Conservation (phyloP, 1,284 basidiomycete genomes). For the Cryptococcus hybrid region DNA sequence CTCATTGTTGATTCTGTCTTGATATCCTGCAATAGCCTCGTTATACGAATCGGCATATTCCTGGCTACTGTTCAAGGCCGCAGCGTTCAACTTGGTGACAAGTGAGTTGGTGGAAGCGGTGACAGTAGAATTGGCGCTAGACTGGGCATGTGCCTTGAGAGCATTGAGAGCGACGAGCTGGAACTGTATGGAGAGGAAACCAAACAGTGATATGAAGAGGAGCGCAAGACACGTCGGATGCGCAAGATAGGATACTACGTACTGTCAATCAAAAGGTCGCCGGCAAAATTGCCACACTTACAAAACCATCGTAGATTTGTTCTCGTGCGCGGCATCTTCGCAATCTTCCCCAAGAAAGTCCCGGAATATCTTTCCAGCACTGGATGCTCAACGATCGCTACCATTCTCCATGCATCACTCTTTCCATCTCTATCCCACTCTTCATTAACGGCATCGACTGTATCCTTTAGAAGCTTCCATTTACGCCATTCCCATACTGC, state of each 20-base stretch:
- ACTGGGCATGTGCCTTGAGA: conserved; percentile 63
- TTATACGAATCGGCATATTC: conserved; percentile 77
- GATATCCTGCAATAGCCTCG: conserved; percentile 62
- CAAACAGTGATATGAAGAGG: conserved; percentile 85
- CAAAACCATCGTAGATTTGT: conserved; percentile 48
- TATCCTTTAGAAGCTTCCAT: conserved; percentile 37
- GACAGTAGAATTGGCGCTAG: conserved; percentile 60
- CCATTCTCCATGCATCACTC: conserved; percentile 37
- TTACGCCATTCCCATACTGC: conserved; percentile 48
- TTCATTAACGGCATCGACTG: conserved; percentile 35
- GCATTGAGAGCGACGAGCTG: conserved; percentile 76
- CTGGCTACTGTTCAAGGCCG: conserved; percentile 73
- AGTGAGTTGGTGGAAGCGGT: conserved; percentile 68
- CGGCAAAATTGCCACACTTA: conserved; percentile 22
- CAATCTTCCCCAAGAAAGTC: conserved; percentile 22
- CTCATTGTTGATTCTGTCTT: conserved; percentile 75
- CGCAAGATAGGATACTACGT: conserved; percentile 71
- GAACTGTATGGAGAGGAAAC: conserved; percentile 80
- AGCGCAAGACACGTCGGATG: conserved; percentile 85
- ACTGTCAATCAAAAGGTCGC: background rate
- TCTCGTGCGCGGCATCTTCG: conserved; percentile 20
- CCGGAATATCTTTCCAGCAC: conserved; percentile 39
- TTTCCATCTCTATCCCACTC: conserved; percentile 27
- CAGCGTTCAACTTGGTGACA: conserved; percentile 70
- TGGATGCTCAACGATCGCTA: conserved; percentile 47